phyloP scores from a whole-genome alignment of 2,329 filamentous ascomycete genomes.

The Fusarium bulbicola region DNA sequence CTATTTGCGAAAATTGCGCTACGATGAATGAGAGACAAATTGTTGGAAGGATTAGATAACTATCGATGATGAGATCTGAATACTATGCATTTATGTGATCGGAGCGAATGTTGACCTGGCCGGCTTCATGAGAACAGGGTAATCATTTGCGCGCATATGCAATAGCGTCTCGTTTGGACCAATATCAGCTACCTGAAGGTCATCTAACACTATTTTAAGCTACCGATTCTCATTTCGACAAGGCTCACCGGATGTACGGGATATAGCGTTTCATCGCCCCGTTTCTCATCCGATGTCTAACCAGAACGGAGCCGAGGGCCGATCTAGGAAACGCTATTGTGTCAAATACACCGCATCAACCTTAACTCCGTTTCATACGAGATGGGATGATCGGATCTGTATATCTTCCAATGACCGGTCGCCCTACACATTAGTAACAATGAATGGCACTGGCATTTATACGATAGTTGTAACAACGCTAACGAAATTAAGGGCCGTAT shows the following conservation, averaged over 20 bases:
- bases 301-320: background rate
- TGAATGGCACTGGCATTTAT: background rate
- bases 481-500: background rate
- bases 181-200: background rate
- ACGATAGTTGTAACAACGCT: background rate
- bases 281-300: background rate
- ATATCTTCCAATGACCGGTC: background rate
- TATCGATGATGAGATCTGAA: rapidly evolving
- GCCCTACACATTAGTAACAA: rapidly evolving
- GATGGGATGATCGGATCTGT: background rate
- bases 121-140: background rate
- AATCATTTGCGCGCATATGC: background rate
- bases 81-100: rapidly evolving
- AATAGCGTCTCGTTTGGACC: rapidly evolving
- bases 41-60: rapidly evolving
- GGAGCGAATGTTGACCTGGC: background rate
- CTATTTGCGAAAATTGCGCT: background rate
- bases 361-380: rapidly evolving
- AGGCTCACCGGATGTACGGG: background rate
- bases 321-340: background rate
- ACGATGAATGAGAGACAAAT: background rate
- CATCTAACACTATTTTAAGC: rapidly evolving
- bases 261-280: background rate
- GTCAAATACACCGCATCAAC: rapidly evolving
- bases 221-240: rapidly evolving